phyloP scores from a whole-genome alignment of 2,329 filamentous ascomycete species.

The Paecilomyces niveus region DNA sequence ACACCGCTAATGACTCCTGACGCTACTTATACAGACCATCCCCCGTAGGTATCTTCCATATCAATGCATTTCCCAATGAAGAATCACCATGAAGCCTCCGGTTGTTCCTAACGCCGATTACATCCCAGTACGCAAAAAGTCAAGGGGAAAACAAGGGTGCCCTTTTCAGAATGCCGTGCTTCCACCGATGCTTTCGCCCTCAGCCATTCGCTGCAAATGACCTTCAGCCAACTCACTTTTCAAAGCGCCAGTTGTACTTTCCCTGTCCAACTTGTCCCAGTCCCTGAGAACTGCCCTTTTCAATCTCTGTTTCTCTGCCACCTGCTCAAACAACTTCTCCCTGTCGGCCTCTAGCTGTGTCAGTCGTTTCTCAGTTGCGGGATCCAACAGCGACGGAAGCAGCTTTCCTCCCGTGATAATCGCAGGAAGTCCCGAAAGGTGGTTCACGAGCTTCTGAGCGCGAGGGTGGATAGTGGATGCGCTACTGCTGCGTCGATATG shows the following conservation, averaged over 20 bases:
- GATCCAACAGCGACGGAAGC: conserved; percentile 30
- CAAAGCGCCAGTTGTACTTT: conserved; percentile 39
- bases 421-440: conserved; percentile 30
- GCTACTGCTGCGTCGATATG: conserved; percentile 29
- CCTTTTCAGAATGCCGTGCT: conserved; percentile 30
- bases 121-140: not conserved
- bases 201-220: conserved; percentile 40
- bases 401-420: conserved; percentile 38
- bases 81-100: not conserved
- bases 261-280: conserved; percentile 42
- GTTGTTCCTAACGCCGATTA: not conserved
- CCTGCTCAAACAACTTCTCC: conserved; percentile 37
- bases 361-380: conserved; percentile 37
- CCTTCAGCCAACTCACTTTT: conserved; percentile 44
- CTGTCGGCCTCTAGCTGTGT: conserved; percentile 38
- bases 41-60: not conserved
- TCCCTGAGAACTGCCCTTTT: conserved; percentile 38
- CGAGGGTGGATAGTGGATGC: conserved; percentile 30
- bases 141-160: not conserved
- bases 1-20: not conserved
- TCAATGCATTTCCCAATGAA: not conserved
- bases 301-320: conserved; percentile 35
- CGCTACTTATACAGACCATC: not conserved
- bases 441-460: conserved; percentile 31
- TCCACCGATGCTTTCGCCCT: conserved; percentile 35